Evolutionary conservation across 495 filamentous ascomycete species (phyloP).

Genomic region (Corynascus novoguineensis): DNA sequence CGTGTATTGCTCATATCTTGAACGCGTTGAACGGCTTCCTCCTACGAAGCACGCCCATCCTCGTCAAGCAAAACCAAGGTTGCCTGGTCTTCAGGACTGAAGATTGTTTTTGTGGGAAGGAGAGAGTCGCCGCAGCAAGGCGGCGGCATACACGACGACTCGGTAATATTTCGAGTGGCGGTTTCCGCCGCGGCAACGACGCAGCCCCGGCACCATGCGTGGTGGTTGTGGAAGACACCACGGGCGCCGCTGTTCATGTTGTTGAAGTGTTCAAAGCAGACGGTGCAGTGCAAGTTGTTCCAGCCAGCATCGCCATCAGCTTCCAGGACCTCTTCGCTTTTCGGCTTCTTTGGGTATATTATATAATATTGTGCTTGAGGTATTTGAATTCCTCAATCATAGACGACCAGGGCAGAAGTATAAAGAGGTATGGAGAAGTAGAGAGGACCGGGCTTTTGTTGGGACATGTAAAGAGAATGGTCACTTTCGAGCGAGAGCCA

Average conservation of each 20-base stretch:
- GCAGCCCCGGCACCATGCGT: conserved; percentile 1
- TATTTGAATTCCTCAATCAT: too few relatives aligned
- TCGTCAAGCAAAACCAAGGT: not conserved
- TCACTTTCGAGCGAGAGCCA: too few relatives aligned
- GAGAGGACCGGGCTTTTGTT: too few relatives aligned
- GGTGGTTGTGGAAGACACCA: not conserved
- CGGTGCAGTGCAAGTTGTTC: not conserved
- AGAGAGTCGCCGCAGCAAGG: conserved; percentile 2
- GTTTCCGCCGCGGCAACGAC: not conserved
- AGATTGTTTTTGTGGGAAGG: not conserved
- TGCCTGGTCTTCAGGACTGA: not conserved
- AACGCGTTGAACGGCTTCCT: not conserved
- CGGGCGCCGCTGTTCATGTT: not conserved
- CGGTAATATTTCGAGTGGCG: not conserved
- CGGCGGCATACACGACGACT: not conserved
- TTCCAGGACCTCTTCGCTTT: not conserved
- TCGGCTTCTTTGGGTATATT: too few relatives aligned
- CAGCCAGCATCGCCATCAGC: not conserved
- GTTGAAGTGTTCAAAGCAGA: not conserved
- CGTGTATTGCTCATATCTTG: not conserved
- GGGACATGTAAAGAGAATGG: too few relatives aligned
- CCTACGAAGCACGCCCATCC: not conserved
- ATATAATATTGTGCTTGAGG: too few relatives aligned
- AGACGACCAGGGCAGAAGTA: too few relatives aligned
- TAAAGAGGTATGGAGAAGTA: too few relatives aligned